A percentile compares a stretch with the other conserved stretches of the same genome.
These are phyloP conservation scores for Amanita rubescens DNA, from an alignment of 768 basidiomycete genomes.

Conservation along the genomic window DNA sequence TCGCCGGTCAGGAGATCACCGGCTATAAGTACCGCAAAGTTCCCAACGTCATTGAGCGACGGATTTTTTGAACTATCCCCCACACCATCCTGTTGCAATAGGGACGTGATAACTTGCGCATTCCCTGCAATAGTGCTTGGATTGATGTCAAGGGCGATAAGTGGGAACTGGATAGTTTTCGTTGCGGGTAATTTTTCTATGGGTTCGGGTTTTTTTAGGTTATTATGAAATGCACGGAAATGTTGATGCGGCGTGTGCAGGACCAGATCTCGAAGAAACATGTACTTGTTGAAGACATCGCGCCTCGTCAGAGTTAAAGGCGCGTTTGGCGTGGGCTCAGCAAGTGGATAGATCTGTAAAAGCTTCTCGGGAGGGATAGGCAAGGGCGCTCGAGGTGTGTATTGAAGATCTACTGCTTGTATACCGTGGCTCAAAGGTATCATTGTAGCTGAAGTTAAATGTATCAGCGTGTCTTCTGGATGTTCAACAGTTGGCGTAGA, in stretches of 20 bases:
- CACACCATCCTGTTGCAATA: too few species aligned
- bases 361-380: conserved; percentile 17
- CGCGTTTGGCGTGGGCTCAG: conserved; percentile 8
- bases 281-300: conserved; percentile 22
- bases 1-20: conserved; percentile 24
- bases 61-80: conserved; percentile 11
- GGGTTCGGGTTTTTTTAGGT: conserved; percentile 15
- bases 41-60: conserved; percentile 11
- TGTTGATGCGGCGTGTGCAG: conserved; percentile 18
- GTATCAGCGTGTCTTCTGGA: conserved; percentile 17
- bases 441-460: conserved; percentile 26
- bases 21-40: conserved; percentile 15
- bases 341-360: conserved; percentile 14
- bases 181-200: conserved; percentile 19
- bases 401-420: conserved; percentile 20
- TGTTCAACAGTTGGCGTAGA: conserved; percentile 24
- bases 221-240: conserved; percentile 11
- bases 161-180: conserved; percentile 15
- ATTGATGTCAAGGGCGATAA: conserved; percentile 15
- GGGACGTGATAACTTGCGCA: too few species aligned
- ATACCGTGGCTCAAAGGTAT: conserved; percentile 21
- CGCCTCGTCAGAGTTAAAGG: conserved; percentile 15
- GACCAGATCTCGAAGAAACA: conserved; percentile 20
- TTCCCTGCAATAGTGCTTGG: conserved; percentile 17
- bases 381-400: conserved; percentile 27